phyloP scores from a whole-genome alignment of 805 yeast species.

The Cyberlindnera mrakii region DNA sequence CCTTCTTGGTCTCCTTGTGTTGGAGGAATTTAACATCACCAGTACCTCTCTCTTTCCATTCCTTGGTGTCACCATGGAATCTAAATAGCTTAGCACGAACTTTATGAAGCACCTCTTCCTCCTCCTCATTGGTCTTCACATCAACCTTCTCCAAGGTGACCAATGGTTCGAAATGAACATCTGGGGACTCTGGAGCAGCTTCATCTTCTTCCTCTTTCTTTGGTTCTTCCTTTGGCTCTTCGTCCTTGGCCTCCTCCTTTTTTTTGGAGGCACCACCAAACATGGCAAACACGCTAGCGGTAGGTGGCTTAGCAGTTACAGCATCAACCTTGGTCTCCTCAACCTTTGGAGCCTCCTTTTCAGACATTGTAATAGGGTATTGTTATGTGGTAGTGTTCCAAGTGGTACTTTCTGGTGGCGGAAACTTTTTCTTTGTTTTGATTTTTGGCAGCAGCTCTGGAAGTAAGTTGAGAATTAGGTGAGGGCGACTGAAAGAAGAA shows the following conservation, averaged over 20 bases:
- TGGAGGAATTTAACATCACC: slow-evolving; percentile 95
- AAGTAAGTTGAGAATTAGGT: background rate
- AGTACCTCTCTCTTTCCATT: slow-evolving; percentile 99
- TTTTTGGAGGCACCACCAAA: slow-evolving; percentile 82
- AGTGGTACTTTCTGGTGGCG: background rate
- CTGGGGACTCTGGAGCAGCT: slow-evolving; percentile 33
- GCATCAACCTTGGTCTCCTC: slow-evolving; percentile 13
- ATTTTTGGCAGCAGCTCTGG: background rate
- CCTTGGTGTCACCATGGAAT: slow-evolving; percentile 76
- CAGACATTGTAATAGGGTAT: slow-evolving; percentile 17
- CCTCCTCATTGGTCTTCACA: slow-evolving; percentile 91
- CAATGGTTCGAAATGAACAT: slow-evolving; percentile 91
- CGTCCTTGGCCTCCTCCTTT: slow-evolving; percentile 26
- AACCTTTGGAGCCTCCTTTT: slow-evolving; percentile 19
- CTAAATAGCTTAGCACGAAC: slow-evolving; percentile 93
- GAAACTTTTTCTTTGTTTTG: background rate
- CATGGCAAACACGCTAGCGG: slow-evolving; percentile 84
- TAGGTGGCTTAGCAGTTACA: slow-evolving; percentile 52
- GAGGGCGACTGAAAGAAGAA: no score
- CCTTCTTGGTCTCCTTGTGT: slow-evolving; percentile 77
- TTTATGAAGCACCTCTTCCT: slow-evolving; percentile 77
- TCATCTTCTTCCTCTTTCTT: slow-evolving; percentile 26
- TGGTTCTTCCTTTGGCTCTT: slow-evolving; percentile 34
- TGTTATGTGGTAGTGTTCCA: background rate
- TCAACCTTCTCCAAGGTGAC: slow-evolving; percentile 94